Base-by-base conservation (phyloP, 2,329 filamentous ascomycete genomes). In the Bipolaris sorokiniana region DNA sequence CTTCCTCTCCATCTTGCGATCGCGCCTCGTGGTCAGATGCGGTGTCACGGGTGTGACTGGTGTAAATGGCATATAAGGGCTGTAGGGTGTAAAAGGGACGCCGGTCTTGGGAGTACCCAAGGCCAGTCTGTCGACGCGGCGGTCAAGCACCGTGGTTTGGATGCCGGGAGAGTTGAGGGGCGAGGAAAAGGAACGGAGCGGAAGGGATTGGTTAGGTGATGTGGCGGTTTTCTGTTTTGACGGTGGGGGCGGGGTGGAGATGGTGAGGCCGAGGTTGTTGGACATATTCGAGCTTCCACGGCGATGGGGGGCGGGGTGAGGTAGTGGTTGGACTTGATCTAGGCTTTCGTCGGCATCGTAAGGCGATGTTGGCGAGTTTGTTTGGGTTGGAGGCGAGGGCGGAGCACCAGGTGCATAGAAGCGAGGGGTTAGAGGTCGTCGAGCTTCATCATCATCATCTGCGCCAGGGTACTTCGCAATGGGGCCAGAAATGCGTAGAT, bases 31-130 rank as follows among this genome's bases (percentile, higher is more conserved):
- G 15, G 91, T 86, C 45, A 94, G 77, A 18, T 85, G 86, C n/a
- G 90, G 90, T 28, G 90, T 92, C 47, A 93, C 85, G 1, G 90
- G 90, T 48, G 92, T 83, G 46, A 90, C 81, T 1, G 90, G 89
- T 6, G 88, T 90, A 71, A 88, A 90, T 0, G 90, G 90, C 79
- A 93, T 90, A 66, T 93, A 94, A 0, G 90, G 89, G 53, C 85
- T 87, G 75, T 93, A 93, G 1, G 90, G 90, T 20, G 89, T 90
- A 2, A 86, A 89, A 44, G 83, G 84, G 22, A 86, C 80, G 1
- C 83, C 85, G 0, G 81, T 82, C 18, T 77, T 76, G 0, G 87
- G 86, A 3, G 85, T 85, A 31, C 64, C 68, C 36, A 73, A 40
- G 4, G 57, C 48, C 1, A 78, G 62, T 48, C 70, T 67, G 11